phyloP scores from a whole-genome alignment of 2,329 filamentous ascomycete genomes.

The Exophiala alcalophila region DNA sequence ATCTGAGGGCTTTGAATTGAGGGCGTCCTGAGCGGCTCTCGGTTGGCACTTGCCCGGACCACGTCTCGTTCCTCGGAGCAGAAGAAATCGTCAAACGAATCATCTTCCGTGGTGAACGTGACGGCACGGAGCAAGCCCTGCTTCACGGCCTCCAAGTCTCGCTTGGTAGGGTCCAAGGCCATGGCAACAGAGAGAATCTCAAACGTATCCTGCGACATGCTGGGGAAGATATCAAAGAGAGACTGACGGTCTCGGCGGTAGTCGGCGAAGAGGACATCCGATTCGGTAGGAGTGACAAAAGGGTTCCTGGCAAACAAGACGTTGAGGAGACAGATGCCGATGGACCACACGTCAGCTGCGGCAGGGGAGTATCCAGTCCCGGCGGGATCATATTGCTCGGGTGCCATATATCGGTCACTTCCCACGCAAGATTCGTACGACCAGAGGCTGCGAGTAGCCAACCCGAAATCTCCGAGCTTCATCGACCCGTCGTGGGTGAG shows the following conservation, averaged over 20 bases:
- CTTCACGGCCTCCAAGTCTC: conserved; percentile 74
- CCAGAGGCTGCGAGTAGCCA: conserved; percentile 86
- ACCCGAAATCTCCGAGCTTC: conserved; percentile 95
- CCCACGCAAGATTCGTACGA: conserved; percentile 90
- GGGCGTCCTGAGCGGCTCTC: conserved; percentile 91
- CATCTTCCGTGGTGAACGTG: conserved; percentile 91
- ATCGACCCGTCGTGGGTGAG: conserved; percentile 78
- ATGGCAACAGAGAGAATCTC: conserved; percentile 89
- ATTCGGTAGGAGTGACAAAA: conserved; percentile 83
- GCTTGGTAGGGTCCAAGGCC: conserved; percentile 84
- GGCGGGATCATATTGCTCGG: conserved; percentile 91
- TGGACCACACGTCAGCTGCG: conserved; percentile 93
- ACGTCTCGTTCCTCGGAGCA: conserved; percentile 76
- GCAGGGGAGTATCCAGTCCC: conserved; percentile 86
- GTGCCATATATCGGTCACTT: conserved; percentile 98
- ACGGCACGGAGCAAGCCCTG: conserved; percentile 75
- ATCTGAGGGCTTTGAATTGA: conserved; percentile 85
- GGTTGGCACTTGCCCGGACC: conserved; percentile 77
- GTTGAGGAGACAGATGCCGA: conserved; percentile 94
- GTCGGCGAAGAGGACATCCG: conserved; percentile 90
- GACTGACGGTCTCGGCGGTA: conserved; percentile 92
- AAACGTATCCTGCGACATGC: conserved; percentile 97
- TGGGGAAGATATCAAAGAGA: conserved; percentile 95
- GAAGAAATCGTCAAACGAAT: conserved; percentile 83
- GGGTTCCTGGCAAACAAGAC: conserved; percentile 96